Base-by-base conservation (phyloP, 2,329 filamentous ascomycete genomes). In the Sclerotinia minor region DNA sequence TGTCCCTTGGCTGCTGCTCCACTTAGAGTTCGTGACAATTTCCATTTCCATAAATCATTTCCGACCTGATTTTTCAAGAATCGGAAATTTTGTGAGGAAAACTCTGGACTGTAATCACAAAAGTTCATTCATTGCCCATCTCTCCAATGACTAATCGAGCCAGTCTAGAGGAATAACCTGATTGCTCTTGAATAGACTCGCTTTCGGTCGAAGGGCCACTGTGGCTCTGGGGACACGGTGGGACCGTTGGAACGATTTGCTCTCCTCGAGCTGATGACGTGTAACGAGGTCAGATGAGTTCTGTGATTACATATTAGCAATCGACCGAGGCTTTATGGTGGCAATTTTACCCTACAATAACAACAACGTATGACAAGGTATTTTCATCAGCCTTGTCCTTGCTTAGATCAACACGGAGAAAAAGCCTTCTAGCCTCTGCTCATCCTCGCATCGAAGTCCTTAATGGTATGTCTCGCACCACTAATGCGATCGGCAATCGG, bases 371-470 rank as follows among this genome's bases (percentile, higher is more conserved):
- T 53, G 38, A 55, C 61, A 55, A 64, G 61, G 8, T 64, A 8
- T 17, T 26, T 64, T 26, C 15, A 29, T 35, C 47, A 45, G 19
- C 24, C 35, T 67, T 44, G 47, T 13, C 24, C 6, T 54, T 44
- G 7, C 32, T 35, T 38, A 9, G 19, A 7, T 38, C 59, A 38
- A 9, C 26, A 13, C 11, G 19, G 53, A 38, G 9, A 7, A 15
- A 38, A 15, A 38, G 7, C 19, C 9, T 26, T 47, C 44, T 54
- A 67, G 11, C 26, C 49, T 32, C 38, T 63, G 8, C 35, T 58
- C 47, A 67, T 67, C 26, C 54, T 53, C 47, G 13, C 47, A n/a
- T 67, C 57, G 44, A 67, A 67, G 15, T 63, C 57, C 21, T 45
- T 47, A 9, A 67, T 54, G 13, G 24, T 24, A 24, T 54, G n/a